Conservation (phyloP, 306 rosid species). For the Gynostemma pentaphyllum region DNA sequence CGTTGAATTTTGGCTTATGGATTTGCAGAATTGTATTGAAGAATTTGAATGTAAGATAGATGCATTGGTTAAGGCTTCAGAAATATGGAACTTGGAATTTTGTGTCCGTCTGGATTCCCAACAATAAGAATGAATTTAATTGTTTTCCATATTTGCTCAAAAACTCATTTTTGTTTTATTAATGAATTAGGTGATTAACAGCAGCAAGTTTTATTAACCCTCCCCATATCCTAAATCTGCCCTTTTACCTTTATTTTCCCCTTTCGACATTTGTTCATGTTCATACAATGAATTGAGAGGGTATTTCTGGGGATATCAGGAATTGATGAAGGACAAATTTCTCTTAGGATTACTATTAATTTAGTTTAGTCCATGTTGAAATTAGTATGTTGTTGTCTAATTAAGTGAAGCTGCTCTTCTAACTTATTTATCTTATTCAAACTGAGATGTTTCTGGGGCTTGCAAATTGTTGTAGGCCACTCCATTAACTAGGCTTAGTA, state of each 20-base stretch:
- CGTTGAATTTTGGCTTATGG: background rate
- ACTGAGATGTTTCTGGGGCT: background rate
- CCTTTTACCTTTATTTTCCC: background rate
- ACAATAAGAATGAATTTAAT: too few species aligned
- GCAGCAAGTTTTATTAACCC: background rate
- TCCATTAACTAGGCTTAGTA: background rate
- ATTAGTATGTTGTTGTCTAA: background rate
- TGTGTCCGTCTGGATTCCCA: too few species aligned
- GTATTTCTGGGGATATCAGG: background rate
- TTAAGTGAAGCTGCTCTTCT: background rate
- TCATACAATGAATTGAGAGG: background rate
- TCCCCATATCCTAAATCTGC: background rate
- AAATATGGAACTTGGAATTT: background rate
- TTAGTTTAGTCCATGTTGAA: background rate
- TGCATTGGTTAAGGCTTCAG: background rate
- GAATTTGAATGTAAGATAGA: background rate
- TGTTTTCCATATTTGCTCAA: too few species aligned
- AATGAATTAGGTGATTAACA: background rate
- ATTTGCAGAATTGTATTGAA: background rate
- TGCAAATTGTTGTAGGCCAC: background rate
- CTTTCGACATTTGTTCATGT: background rate
- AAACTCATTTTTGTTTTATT: too few species aligned
- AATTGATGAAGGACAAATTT: background rate
- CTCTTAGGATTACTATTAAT: background rate
- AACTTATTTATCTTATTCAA: background rate